A percentile compares a stretch with the other conserved stretches of the same genome.
Conservation (phyloP, 495 filamentous ascomycete genomes). For the Lasiosphaeris hirsuta region DNA sequence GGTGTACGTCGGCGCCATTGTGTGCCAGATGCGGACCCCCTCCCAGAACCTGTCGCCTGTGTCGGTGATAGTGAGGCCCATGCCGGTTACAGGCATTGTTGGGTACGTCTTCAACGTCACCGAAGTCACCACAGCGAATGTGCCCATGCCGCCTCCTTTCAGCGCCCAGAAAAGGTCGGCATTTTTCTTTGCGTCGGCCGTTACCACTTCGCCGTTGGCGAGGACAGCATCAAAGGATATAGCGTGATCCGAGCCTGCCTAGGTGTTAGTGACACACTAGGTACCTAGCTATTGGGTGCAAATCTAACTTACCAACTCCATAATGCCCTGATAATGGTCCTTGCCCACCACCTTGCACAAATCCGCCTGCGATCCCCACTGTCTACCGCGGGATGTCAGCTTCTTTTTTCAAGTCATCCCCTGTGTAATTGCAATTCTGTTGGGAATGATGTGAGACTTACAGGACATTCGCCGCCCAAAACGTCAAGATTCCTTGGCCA, state of each 20-base stretch:
- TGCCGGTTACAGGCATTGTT: slow-evolving; percentile 25
- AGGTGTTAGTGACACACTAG: slow-evolving; percentile 39
- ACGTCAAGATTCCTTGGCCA: slow-evolving; percentile 39
- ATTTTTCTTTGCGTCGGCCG: slow-evolving; percentile 43
- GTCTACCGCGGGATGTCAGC: slow-evolving; percentile 17
- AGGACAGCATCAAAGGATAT: slow-evolving; percentile 49
- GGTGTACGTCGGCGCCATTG: slow-evolving; percentile 28
- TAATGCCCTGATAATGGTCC: slow-evolving; percentile 46
- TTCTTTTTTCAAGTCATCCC: too few relatives aligned
- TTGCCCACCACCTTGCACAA: slow-evolving; percentile 61
- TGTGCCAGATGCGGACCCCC: slow-evolving; percentile 40
- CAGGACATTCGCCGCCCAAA: slow-evolving; percentile 41
- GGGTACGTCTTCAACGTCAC: slow-evolving; percentile 38
- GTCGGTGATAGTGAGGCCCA: slow-evolving; percentile 17
- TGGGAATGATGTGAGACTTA: not conserved
- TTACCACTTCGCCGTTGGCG: slow-evolving; percentile 44
- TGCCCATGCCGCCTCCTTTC: slow-evolving; percentile 54
- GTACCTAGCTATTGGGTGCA: slow-evolving; percentile 51
- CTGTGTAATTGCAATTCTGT: too few relatives aligned
- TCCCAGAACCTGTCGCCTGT: slow-evolving; percentile 45
- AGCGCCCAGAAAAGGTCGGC: slow-evolving; percentile 62
- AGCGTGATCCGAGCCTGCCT: slow-evolving; percentile 56
- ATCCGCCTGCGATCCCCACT: slow-evolving; percentile 44
- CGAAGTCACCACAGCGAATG: slow-evolving; percentile 52
- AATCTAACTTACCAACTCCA: slow-evolving; percentile 45